A percentile compares a stretch with the other conserved stretches of the same genome.
These are phyloP conservation scores for Penicillium tannophilum DNA, from an alignment of 495 filamentous ascomycete genomes.

Conservation along the genomic window DNA sequence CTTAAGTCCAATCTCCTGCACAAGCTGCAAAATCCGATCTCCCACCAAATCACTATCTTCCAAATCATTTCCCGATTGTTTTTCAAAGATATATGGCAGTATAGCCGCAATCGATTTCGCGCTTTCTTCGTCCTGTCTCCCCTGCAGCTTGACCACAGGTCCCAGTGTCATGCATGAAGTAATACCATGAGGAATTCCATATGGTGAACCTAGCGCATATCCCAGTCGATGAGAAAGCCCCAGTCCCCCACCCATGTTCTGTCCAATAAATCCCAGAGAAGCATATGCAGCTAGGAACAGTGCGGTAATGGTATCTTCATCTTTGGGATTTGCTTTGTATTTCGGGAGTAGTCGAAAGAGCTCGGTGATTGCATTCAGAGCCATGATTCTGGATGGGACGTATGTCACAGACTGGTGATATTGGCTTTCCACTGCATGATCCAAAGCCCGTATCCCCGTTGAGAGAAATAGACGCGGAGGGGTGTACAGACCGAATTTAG, in stretches of 20 bases:
- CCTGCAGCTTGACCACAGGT: background rate
- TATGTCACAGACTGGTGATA: background rate
- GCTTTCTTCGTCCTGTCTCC: background rate
- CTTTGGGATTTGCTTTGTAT: background rate
- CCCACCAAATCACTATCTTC: background rate
- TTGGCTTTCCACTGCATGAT: background rate
- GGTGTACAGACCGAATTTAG: too few relatives aligned
- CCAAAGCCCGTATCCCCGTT: slow-evolving; percentile 1
- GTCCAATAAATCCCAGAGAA: background rate
- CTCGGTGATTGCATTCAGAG: slow-evolving; percentile 1
- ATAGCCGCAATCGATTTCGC: background rate
- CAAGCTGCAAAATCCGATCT: background rate
- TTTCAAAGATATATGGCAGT: background rate
- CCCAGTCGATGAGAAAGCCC: slow-evolving; percentile 2
- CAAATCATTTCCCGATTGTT: background rate
- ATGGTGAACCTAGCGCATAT: slow-evolving; percentile 1
- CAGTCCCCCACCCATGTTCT: background rate
- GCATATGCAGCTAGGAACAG: background rate
- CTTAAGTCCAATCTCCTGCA: background rate
- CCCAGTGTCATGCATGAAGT: background rate
- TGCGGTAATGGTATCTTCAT: slow-evolving; percentile 1
- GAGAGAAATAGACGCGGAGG: too few relatives aligned
- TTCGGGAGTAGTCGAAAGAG: background rate
- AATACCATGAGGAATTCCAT: background rate
- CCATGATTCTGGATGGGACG: background rate